A percentile compares a stretch with the other conserved stretches of the same genome.
phyloP scores from a whole-genome alignment of 1,284 basidiomycete species.

The Afroboletus lepidellus region DNA sequence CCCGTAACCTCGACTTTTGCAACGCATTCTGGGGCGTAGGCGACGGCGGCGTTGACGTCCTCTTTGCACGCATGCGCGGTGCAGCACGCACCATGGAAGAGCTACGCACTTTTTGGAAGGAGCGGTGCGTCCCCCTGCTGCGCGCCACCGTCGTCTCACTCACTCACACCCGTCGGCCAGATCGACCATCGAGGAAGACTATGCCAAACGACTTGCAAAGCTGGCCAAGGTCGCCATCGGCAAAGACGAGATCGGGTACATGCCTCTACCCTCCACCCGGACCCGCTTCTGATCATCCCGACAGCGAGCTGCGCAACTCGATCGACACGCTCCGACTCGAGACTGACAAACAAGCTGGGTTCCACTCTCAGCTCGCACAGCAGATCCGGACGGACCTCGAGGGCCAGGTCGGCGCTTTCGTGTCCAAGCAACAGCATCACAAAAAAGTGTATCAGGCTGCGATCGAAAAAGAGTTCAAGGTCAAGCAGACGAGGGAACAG shows the following conservation, averaged over 20 bases:
- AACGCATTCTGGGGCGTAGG: constrained; percentile 93
- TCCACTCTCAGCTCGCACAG: constrained; percentile 67
- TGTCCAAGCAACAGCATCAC: constrained; percentile 67
- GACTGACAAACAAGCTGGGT: constrained; percentile 78
- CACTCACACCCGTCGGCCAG: constrained; percentile 36
- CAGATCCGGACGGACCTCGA: constrained; percentile 83
- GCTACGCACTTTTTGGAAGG: constrained; percentile 83
- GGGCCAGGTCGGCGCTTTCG: constrained; percentile 61
- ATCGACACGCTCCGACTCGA: constrained; percentile 79
- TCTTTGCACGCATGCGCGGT: constrained; percentile 86
- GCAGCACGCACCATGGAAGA: constrained; percentile 89
- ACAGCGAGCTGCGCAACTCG: constrained; percentile 75
- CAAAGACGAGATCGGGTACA: constrained; percentile 88
- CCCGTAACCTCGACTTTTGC: constrained; percentile 79
- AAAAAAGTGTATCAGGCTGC: constrained; percentile 70
- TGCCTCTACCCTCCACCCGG: neutral
- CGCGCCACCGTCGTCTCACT: neutral
- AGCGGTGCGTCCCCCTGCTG: constrained; percentile 57
- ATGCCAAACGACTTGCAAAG: constrained; percentile 84
- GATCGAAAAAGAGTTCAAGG: constrained; percentile 88
- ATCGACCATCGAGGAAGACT: constrained; percentile 90
- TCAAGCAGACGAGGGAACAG: constrained; percentile 79
- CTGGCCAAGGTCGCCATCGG: constrained; percentile 80
- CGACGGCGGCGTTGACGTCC: constrained; percentile 87
- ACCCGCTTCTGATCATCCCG: constrained; percentile 12